Evolutionary conservation across 2,329 filamentous ascomycete species (phyloP), one percentile per base, ranked within the genome.

Genomic region (Cryphonectria radicalis): DNA sequence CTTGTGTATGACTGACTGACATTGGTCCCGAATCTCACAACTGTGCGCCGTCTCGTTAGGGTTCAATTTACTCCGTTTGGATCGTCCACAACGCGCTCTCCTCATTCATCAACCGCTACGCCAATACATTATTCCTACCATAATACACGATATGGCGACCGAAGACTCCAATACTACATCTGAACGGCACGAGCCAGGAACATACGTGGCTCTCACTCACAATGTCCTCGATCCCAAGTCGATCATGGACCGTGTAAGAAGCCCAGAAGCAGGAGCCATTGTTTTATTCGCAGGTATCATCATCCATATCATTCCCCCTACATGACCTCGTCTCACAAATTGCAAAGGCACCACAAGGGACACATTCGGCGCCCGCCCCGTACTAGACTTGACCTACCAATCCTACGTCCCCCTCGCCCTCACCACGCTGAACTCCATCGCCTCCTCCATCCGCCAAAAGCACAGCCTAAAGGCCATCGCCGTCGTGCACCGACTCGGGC

Each of bases 401-500:
- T 89, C 93, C 11, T 97, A 97, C 81, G 83, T 86, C 17, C 88
- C 90, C 2, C 86, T 91, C 14, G 93, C 93, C 22, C 85, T 95
- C 8, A 84, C 86, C 53, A 91, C 91, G 1, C 90, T 96, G 83
- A 82, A 90, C 62, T 77, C 80, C 28, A 93, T 96, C 76, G 89
- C 89, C 57, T 81, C 84, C 7, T 80, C 84, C 4, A 81, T 95
- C 4, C 80, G 82, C 22, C 77, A 81, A 14, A 90, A 89, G 75
- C 90, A 97, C 79, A 82, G 80, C 0, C 87, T 97, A 25, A 87
- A 88, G 53, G 92, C 89, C 10, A 90, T 98, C 71, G 90, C 92
- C 66, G 92, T 98, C 80, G 86, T 92, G 19, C 96, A 98, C 82
- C 89, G 95, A 4, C 85, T 98, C 4, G 96, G 96, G 0, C 86